Evolutionary conservation across 164 flowering plant species (phyloP), one percentile per base, ranked within the genome.

Genomic region (Vitis amurensis): DNA sequence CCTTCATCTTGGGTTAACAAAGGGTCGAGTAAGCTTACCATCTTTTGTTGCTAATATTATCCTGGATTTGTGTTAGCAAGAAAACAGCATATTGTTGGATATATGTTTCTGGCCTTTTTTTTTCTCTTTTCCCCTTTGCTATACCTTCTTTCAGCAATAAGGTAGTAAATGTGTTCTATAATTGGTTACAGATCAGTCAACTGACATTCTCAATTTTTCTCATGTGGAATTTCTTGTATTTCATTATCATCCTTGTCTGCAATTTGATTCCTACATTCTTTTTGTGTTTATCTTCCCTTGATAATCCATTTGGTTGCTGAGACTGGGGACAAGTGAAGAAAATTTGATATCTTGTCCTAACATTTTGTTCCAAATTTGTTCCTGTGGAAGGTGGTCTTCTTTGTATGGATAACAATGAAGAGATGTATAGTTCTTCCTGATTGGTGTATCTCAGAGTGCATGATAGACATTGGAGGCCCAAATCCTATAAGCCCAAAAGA

Each of bases 21-120:
- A 71, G 50, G 58, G 80, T 55, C 77, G 63, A 66, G 99, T 92
- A 68, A 87, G 89, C 77, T 30, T 56, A 55, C 59, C 62, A 61
- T 69, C 62, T 23, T 71, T 44, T 44, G 13, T 9, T 30, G 2
- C n/a, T 11, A 27, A 58, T 27, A 13, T 50, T 31, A 11, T 31
- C 44, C 0, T 55, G 8, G 11, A 58, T 68, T 37, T 58, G 19
- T 27, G 15, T 30, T 37, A 62, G 5, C 12, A n/a, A 19, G 14
- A 11, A 11, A 12, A 27, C 64, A 14, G 31, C 49, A 61, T 7
- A 63, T 13, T 63, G 66, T 56, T 56, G 59, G 59, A 23, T 23
- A 66, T 29, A 16, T 31, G 47, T 14, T 61, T 9, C 61, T 49
- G 53, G 12, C 30, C 6, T 47, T 63, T 29, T 61, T 61, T 61